Percentiles rank a stretch among this genome's conserved stretches.
phyloP scores from a whole-genome alignment of 495 filamentous ascomycete species.

The Podospora sp. region DNA sequence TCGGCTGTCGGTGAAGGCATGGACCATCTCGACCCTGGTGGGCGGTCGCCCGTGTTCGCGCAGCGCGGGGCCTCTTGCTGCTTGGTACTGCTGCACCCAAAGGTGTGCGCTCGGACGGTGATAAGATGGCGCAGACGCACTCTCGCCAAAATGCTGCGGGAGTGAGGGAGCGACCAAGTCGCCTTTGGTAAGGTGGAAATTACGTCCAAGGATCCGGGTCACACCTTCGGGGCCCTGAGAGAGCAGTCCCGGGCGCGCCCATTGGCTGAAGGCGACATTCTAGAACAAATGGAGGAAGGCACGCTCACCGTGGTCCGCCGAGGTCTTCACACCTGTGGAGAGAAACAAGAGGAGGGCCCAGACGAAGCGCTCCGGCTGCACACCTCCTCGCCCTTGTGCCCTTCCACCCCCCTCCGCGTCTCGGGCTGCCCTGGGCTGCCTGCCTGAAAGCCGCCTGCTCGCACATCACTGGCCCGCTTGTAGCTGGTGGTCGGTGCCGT shows the following conservation, averaged over 20 bases:
- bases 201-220: slow-evolving; percentile 21
- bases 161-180: slow-evolving; percentile 2
- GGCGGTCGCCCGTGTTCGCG: neutral
- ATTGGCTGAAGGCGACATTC: slow-evolving; percentile 13
- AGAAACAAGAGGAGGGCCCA: neutral
- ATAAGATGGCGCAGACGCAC: slow-evolving; percentile 12
- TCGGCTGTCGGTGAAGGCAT: slow-evolving; percentile 7
- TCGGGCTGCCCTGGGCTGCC: slow-evolving; percentile 3
- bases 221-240: slow-evolving; percentile 11
- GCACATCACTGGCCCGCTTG: slow-evolving; percentile 9
- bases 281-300: slow-evolving; percentile 22
- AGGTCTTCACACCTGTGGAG: neutral
- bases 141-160: slow-evolving; percentile 6
- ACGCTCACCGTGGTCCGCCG: neutral
- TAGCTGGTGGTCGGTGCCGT: neutral
- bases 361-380: neutral
- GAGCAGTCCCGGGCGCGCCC: neutral
- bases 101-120: slow-evolving; percentile 21
- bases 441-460: slow-evolving; percentile 5
- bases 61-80: neutral
- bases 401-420: neutral
- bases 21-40: neutral
- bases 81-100: neutral
- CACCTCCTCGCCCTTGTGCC: neutral
- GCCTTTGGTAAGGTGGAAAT: slow-evolving; percentile 22